These are phyloP conservation scores for Colletotrichum sojae DNA, from an alignment of 2,329 filamentous ascomycete genomes.

Conservation along the genomic window DNA sequence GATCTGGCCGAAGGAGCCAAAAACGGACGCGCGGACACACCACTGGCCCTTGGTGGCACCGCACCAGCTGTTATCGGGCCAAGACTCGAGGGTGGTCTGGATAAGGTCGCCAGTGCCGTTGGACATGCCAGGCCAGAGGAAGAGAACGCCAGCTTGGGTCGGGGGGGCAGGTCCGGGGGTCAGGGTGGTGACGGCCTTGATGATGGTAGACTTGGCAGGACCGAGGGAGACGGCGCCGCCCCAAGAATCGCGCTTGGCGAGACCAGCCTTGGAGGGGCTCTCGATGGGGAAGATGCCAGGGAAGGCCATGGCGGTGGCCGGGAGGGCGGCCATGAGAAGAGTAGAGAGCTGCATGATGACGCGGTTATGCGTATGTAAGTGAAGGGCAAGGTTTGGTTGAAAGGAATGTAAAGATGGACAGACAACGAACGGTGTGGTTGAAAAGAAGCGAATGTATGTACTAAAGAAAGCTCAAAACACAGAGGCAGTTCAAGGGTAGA, in stretches of 20 bases:
- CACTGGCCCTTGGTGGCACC: constrained; percentile 54
- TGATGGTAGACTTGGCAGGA: constrained; percentile 46
- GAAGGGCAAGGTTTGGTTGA: background rate
- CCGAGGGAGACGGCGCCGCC: constrained; percentile 35
- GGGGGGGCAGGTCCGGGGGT: constrained; percentile 55
- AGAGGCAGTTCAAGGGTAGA: background rate
- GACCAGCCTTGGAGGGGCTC: constrained; percentile 20
- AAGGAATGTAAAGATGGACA: constrained; percentile 11
- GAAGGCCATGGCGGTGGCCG: constrained; percentile 28
- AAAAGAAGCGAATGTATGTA: constrained; percentile 21
- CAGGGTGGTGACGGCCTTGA: constrained; percentile 56
- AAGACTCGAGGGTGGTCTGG: constrained; percentile 58
- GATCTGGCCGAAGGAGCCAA: constrained; percentile 58
- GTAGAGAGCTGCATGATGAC: constrained; percentile 27
- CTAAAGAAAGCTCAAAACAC: background rate
- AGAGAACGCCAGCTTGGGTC: constrained; percentile 55
- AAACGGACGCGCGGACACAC: constrained; percentile 50
- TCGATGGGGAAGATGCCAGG: constrained; percentile 27
- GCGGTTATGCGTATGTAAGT: background rate
- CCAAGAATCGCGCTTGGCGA: constrained; percentile 26
- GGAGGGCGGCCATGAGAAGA: constrained; percentile 18
- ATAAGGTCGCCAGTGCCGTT: constrained; percentile 60
- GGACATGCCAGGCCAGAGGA: constrained; percentile 61
- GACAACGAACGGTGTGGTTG: constrained; percentile 17
- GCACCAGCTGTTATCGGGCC: constrained; percentile 58